Evolutionary conservation across 352 stramenopile species (phyloP).

Genomic region (Bremia lactucae): DNA sequence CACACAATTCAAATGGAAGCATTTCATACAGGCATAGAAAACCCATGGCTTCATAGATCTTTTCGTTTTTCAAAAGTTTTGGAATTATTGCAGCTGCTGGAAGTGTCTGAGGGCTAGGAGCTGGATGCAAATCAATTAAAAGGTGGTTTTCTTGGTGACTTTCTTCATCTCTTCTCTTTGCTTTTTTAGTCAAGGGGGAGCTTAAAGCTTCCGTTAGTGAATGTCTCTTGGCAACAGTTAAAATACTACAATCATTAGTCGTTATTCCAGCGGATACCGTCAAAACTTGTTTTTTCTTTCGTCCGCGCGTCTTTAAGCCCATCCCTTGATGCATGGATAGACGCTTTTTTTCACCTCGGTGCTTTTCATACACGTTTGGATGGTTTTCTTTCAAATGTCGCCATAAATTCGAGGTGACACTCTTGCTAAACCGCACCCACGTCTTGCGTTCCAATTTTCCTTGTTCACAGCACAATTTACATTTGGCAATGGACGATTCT

Average conservation of each 20-base stretch:
- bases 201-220: too few species aligned
- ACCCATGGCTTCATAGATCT: conserved; percentile 45
- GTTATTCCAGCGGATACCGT: too few species aligned
- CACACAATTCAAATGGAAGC: conserved; percentile 56
- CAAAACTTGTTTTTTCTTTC: conserved; percentile 49
- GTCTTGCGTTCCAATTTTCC: conserved; percentile 57
- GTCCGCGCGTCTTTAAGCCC: conserved; percentile 36
- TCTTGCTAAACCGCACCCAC: conserved; percentile 73
- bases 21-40: conserved; percentile 61
- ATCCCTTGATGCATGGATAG: conserved; percentile 61
- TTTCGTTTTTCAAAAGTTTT: conserved; percentile 32
- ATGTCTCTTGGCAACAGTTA: too few species aligned
- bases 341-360: conserved; percentile 64
- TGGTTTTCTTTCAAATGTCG: conserved; percentile 76
- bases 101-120: conserved; percentile 1
- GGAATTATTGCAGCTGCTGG: not conserved
- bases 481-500: conserved; percentile 61
- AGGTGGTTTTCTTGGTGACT: conserved; percentile 28
- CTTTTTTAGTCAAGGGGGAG: conserved; percentile 29
- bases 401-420: conserved; percentile 77
- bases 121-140: conserved; percentile 8
- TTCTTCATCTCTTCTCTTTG: conserved; percentile 16
- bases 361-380: conserved; percentile 58
- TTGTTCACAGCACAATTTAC: conserved; percentile 45
- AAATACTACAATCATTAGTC: too few species aligned